These are phyloP conservation scores for Neospora caninum DNA, from an alignment of 169 alveolate genomes.

Conservation along the genomic window DNA sequence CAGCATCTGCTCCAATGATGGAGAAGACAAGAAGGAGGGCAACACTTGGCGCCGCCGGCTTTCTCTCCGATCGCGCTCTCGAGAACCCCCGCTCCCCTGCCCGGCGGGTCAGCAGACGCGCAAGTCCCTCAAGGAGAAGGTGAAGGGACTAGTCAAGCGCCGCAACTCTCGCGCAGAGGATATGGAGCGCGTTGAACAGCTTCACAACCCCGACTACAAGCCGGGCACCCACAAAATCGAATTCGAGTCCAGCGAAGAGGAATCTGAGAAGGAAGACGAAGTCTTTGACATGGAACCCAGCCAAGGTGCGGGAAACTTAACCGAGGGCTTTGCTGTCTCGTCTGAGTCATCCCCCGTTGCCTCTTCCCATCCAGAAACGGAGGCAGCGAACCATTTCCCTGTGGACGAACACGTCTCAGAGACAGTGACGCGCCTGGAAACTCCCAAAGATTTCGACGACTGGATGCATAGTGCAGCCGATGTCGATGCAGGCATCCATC, in stretches of 20 bases:
- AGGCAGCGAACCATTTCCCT: neutral
- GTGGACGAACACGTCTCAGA: neutral
- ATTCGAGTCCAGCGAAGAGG: neutral
- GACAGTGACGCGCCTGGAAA: neutral
- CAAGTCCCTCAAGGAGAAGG: neutral
- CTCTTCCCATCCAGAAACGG: neutral
- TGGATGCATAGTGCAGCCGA: neutral
- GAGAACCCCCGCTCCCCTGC: slow-evolving; percentile 14
- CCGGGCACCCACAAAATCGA: neutral
- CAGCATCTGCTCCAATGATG: slow-evolving; percentile 1
- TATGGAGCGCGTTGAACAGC: slow-evolving; percentile 15
- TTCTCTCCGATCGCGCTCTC: slow-evolving; percentile 14
- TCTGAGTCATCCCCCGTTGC: slow-evolving; percentile 5
- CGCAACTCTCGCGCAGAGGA: slow-evolving; percentile 11
- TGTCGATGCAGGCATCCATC: neutral
- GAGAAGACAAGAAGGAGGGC: neutral
- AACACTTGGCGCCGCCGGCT: neutral
- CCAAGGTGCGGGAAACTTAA: neutral
- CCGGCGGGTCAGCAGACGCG: slow-evolving; percentile 4
- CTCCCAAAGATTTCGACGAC: neutral
- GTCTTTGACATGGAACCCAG: neutral
- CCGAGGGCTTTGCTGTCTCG: slow-evolving; percentile 17
- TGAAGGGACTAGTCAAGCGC: neutral
- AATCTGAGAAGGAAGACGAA: neutral
- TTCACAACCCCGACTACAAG: slow-evolving; percentile 28